Conservation (phyloP, 2,329 filamentous ascomycete genomes). For the Tolypocladium amazonense region DNA sequence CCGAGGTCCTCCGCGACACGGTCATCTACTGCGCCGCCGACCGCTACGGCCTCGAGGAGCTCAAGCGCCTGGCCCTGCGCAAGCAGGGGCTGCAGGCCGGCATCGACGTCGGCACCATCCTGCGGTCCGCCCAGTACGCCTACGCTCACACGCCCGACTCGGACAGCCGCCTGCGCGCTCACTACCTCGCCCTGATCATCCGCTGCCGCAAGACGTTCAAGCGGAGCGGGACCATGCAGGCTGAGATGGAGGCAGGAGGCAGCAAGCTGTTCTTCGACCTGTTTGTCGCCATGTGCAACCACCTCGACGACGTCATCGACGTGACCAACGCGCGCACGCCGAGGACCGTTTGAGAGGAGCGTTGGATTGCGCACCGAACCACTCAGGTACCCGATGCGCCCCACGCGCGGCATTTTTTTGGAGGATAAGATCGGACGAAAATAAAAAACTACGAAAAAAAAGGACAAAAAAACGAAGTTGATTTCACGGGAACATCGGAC, state of each 20-base stretch:
- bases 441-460: constrained; percentile 11
- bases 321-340: constrained; percentile 58
- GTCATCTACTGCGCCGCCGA: constrained; percentile 91
- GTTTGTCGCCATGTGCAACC: constrained; percentile 97
- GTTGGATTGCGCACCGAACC: not conserved
- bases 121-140: constrained; percentile 87
- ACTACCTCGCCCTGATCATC: constrained; percentile 96
- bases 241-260: constrained; percentile 90
- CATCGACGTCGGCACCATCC: constrained; percentile 83
- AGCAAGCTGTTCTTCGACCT: constrained; percentile 94
- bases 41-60: constrained; percentile 80
- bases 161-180: constrained; percentile 85
- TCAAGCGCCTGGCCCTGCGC: constrained; percentile 82
- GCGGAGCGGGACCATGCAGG: constrained; percentile 96
- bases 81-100: constrained; percentile 92
- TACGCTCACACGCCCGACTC: constrained; percentile 91
- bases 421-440: constrained; percentile 9
- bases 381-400: not conserved
- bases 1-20: constrained; percentile 79
- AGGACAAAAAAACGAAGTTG: constrained; percentile 11
- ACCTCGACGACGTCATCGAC: constrained; percentile 91
- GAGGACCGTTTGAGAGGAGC: constrained; percentile 38
- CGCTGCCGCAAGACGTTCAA: constrained; percentile 96
- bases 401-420: constrained; percentile 2
- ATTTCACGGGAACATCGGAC: constrained; percentile 8